Conservation (phyloP, 2,329 filamentous ascomycete species). For the Stromatinia cepivora region DNA sequence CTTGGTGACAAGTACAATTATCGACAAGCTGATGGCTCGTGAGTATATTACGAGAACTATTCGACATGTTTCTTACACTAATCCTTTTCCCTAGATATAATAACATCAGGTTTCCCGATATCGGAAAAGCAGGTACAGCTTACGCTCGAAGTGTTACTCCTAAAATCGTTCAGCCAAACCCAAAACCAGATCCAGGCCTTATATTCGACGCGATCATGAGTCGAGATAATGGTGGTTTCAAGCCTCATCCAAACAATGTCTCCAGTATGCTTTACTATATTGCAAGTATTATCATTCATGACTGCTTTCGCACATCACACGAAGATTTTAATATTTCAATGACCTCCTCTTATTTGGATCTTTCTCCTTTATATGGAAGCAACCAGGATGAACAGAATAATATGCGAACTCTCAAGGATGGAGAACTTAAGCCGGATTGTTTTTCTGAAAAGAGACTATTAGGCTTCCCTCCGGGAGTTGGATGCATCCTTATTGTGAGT, state of each 20-base stretch:
- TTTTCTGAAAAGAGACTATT: slow-evolving; percentile 69
- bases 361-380: slow-evolving; percentile 48
- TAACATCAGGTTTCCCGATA: slow-evolving; percentile 62
- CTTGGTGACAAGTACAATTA: slow-evolving; percentile 63
- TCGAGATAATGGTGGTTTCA: slow-evolving; percentile 32
- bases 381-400: slow-evolving; percentile 51
- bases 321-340: slow-evolving; percentile 26
- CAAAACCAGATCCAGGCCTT: slow-evolving; percentile 61
- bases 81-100: slow-evolving; percentile 11
- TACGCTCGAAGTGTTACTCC: slow-evolving; percentile 66
- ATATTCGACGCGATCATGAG: slow-evolving; percentile 61
- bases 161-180: slow-evolving; percentile 56
- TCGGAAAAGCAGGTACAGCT: slow-evolving; percentile 65
- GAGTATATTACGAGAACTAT: slow-evolving; percentile 46
- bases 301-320: slow-evolving; percentile 45
- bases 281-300: slow-evolving; percentile 54
- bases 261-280: slow-evolving; percentile 51
- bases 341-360: slow-evolving; percentile 48
- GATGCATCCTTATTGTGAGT: slow-evolving; percentile 59
- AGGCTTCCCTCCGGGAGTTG: slow-evolving; percentile 68
- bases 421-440: slow-evolving; percentile 68
- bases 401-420: slow-evolving; percentile 63
- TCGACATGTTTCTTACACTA: background rate
- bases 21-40: slow-evolving; percentile 63
- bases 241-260: slow-evolving; percentile 46